Percentiles rank a stretch among this genome's conserved stretches.
Conservation (phyloP, 1,284 basidiomycete species). For the Athelia psychrophila region DNA sequence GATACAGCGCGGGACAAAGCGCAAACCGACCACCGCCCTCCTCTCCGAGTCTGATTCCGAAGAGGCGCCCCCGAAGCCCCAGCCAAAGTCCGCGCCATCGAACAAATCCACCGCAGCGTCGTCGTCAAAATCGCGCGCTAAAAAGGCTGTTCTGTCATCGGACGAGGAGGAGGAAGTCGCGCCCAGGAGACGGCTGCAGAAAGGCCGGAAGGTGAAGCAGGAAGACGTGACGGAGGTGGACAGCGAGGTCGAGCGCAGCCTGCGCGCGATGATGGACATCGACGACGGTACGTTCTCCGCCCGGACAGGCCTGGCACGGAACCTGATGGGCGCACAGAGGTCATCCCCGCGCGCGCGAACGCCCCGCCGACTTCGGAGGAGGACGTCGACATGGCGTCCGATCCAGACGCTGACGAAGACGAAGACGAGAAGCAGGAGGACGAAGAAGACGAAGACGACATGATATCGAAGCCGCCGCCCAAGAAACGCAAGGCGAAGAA, state of each 20-base stretch:
- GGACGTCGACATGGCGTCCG: slow-evolving; percentile 18
- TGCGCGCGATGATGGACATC: slow-evolving; percentile 71
- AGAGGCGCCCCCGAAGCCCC: slow-evolving; percentile 11
- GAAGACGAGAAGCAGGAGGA: slow-evolving; percentile 26
- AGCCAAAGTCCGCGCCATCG: slow-evolving; percentile 13
- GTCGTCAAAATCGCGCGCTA: slow-evolving; percentile 33
- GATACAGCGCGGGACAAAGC: slow-evolving; percentile 51
- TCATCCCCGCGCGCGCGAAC: background rate
- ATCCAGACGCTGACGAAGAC: slow-evolving; percentile 25
- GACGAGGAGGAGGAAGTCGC: slow-evolving; percentile 41
- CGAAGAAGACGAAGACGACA: slow-evolving; percentile 36
- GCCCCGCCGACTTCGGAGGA: slow-evolving; percentile 9
- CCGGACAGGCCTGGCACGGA: background rate
- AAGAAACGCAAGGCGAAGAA: slow-evolving; percentile 59
- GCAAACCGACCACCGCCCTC: slow-evolving; percentile 39
- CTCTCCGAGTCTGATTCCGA: slow-evolving; percentile 51
- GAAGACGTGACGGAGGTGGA: slow-evolving; percentile 36
- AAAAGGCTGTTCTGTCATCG: slow-evolving; percentile 52
- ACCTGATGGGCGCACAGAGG: background rate
- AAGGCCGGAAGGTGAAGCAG: slow-evolving; percentile 18
- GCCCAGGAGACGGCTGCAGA: slow-evolving; percentile 15
- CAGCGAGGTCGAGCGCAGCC: slow-evolving; percentile 33
- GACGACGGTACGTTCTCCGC: slow-evolving; percentile 58
- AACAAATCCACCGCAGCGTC: slow-evolving; percentile 16
- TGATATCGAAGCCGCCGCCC: slow-evolving; percentile 37